Base-by-base conservation (phyloP, 2,329 filamentous ascomycete species). In the Arthroderma uncinatum region DNA sequence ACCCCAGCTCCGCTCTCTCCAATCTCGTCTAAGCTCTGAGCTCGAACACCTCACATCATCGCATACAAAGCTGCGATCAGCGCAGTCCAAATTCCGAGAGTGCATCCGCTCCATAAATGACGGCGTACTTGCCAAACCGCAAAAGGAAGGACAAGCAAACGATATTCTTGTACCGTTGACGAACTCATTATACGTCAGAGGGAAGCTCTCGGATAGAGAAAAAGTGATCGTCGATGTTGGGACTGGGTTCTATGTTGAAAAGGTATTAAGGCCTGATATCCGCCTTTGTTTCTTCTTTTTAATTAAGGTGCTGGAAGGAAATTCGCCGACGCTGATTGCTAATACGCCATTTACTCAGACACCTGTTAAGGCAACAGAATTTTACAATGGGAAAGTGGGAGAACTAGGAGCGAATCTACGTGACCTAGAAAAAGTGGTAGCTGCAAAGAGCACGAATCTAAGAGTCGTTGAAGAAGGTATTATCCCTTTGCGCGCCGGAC, bases 11-110 rank as follows among this genome's bases (percentile, higher is more conserved):
- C 85, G 83, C 64, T 84, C 89, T 65, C 85, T 98, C 64, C 96
- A 98, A 79, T 90, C 93, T 72, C 92, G 96, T 72, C 85, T 98
- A 63, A 92, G 95, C 71, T 86, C 93, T 67, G 93, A 98, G 74
- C 85, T 98, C 63, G 89, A 95, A 70, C 92, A 97, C 76, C 82
- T 98, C 63, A 94, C 89, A 1, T 82, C 78, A 58, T 97, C 93
- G 8, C 95, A 95, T 76, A 80, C 86, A 54, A 93, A 95, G 70
- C 83, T 98, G 1, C 88, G 91, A 62, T 85, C 85, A 55, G 93
- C 93, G 1, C 93, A 97, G 71, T 80, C 83, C 56, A 95, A 94
- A 71, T 98, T 98, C 76, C 82, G 82, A 57, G 92, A 97, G 68
- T 98, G 93, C 67, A 80, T 95, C 36, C 80, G 81, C 54, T 89